A percentile compares a stretch with the other conserved stretches of the same genome.
phyloP scores from a whole-genome alignment of 2,329 filamentous ascomycete genomes.

The Chaetomiaceae sp. region DNA sequence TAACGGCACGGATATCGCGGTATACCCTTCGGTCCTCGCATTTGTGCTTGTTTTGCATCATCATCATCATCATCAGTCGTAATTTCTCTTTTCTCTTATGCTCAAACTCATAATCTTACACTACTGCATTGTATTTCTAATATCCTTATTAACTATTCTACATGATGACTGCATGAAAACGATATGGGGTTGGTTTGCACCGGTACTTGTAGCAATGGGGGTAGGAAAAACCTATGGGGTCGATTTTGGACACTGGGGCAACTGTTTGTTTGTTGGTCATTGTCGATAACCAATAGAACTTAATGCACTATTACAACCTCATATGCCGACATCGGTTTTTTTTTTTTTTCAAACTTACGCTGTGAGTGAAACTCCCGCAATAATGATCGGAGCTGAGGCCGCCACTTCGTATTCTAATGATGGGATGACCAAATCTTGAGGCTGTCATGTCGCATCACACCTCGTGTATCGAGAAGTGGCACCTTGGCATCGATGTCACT shows the following conservation, averaged over 20 bases:
- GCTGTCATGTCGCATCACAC: not conserved
- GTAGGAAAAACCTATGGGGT: too few species aligned
- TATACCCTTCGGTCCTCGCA: slow-evolving; percentile 3
- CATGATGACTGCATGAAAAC: slow-evolving; percentile 6
- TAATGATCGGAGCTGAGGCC: too few species aligned
- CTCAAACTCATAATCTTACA: not conserved
- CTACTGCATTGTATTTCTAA: not conserved
- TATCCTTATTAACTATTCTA: not conserved
- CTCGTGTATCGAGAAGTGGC: too few species aligned
- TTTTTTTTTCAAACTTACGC: too few species aligned
- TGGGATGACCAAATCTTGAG: not conserved
- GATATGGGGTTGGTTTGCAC: not conserved
- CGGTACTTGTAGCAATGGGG: too few species aligned
- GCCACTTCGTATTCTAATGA: not conserved
- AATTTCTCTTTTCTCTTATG: not conserved
- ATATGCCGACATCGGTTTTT: too few species aligned
- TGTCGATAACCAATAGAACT: not conserved
- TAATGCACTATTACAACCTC: not conserved
- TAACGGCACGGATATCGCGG: not conserved
- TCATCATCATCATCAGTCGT: not conserved
- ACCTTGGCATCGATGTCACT: not conserved
- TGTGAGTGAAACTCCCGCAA: too few species aligned
- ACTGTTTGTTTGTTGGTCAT: not conserved
- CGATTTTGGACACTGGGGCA: too few species aligned
- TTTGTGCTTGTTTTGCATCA: not conserved